These are phyloP conservation scores for Pestalotiopsis sp. DNA, from an alignment of 2,329 filamentous ascomycete species.

Conservation along the genomic window DNA sequence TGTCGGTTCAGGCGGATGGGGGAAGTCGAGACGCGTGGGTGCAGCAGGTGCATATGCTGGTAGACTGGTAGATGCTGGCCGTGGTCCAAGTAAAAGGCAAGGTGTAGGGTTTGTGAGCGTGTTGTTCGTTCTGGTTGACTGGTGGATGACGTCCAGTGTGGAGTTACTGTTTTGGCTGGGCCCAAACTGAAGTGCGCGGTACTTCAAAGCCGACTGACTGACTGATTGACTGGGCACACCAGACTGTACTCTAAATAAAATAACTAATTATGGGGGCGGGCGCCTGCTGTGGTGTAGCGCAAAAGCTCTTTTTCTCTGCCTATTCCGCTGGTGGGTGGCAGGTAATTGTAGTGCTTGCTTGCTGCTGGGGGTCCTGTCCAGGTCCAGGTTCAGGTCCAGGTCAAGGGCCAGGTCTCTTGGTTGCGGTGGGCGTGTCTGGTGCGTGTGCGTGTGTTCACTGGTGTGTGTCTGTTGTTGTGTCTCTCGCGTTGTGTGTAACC, in stretches of 20 bases:
- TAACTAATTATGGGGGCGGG: neutral
- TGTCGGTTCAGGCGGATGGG: neutral
- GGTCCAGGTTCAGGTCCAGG: no score
- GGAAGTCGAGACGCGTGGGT: neutral
- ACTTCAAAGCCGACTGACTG: neutral
- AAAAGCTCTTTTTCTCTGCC: neutral
- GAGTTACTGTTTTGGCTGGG: slow-evolving; percentile 4
- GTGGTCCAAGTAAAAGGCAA: neutral
- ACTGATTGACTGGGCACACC: no score
- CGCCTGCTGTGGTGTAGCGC: neutral
- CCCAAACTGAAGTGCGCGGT: neutral
- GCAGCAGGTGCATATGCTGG: neutral
- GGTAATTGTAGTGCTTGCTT: neutral
- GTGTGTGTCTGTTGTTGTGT: no score
- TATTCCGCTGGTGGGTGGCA: neutral
- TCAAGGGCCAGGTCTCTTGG: no score
- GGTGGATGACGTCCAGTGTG: slow-evolving; percentile 7
- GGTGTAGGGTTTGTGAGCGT: slow-evolving; percentile 4
- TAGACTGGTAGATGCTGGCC: neutral
- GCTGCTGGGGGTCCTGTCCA: neutral
- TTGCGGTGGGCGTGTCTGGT: no score
- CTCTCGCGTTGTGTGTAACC: no score
- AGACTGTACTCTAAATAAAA: no score
- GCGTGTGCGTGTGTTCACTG: no score
- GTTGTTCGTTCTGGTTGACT: slow-evolving; percentile 11